Base-by-base conservation (phyloP, 164 flowering plant genomes). In the Tinospora cordifolia region DNA sequence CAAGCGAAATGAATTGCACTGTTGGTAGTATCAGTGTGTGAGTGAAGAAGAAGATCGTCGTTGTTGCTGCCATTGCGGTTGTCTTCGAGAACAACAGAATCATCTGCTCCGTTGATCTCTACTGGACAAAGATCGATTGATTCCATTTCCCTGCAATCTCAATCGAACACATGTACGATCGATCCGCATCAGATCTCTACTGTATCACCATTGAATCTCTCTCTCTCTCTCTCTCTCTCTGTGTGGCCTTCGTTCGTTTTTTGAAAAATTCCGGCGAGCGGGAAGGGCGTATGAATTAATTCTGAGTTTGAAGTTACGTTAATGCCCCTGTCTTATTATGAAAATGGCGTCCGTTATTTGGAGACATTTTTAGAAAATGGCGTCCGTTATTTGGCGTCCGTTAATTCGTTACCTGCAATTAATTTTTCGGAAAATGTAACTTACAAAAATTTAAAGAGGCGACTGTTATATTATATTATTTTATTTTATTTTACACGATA, bases 31-130 rank as follows among this genome's bases (percentile, higher is more conserved):
- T 70, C 62, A 12, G 46, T 26, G 34, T 62, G 27, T 30, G 36
- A 30, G 15, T 19, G 59, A 46, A 7, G 41, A 34, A 59, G 44
- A 68, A 11, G 36, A 40, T 68, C 24, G 11, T n/a, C 36, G 40
- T n/a, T 24, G 44, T 19, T 63, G 66, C 38, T 34, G 63, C 36
- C 36, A 30, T 36, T 25, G 36, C 21, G 21, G 21, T 22, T 67
- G 60, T 70, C 77, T 34, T 57, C 77, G 36, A 85, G 81, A 0
- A 83, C 72, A 3, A 83, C 72, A 3, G 82, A 74, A 73, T 86
- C 87, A 73, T 83, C 89, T 65, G 77, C 84, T 5, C 72, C 83
- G 0, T 69, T 44, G 60, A 84, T 79, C 62, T 83, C 87, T 14
- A 83, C 30, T 34, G 82, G 76, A 34, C 82, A 75, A 27, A 76